These are phyloP conservation scores for Xerocomellus intermedius DNA, from an alignment of 768 basidiomycete species.

Conservation along the genomic window DNA sequence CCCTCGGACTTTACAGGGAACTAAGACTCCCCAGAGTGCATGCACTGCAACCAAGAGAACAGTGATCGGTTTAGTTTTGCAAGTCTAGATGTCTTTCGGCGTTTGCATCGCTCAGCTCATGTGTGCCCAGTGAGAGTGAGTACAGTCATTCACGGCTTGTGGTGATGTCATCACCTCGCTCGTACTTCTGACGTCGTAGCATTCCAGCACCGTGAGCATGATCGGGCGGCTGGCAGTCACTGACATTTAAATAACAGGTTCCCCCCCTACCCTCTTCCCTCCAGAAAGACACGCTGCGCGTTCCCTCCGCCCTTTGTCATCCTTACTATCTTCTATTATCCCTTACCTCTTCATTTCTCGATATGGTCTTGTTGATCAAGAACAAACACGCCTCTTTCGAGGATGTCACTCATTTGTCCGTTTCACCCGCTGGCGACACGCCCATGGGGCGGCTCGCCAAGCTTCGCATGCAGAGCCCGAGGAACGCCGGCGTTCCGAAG, in stretches of 20 bases:
- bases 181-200: neutral
- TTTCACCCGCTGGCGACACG: constrained; percentile 1
- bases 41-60: neutral
- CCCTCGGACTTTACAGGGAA: too few species aligned
- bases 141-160: neutral
- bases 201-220: neutral
- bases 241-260: neutral
- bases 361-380: constrained; percentile 21
- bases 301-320: neutral
- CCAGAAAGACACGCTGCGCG: neutral
- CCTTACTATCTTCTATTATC: neutral
- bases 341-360: neutral
- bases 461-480: neutral
- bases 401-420: constrained; percentile 10
- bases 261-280: neutral
- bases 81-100: neutral
- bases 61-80: neutral
- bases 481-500: constrained; percentile 9
- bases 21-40: neutral
- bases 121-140: neutral
- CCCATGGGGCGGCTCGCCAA: neutral
- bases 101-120: neutral
- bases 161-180: neutral
- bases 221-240: neutral
- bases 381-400: constrained; percentile 11